A percentile compares a stretch with the other conserved stretches of the same genome.
Evolutionary conservation across 345 rosid genomes (phyloP).

Genomic region (Gynandropsis gynandra): DNA sequence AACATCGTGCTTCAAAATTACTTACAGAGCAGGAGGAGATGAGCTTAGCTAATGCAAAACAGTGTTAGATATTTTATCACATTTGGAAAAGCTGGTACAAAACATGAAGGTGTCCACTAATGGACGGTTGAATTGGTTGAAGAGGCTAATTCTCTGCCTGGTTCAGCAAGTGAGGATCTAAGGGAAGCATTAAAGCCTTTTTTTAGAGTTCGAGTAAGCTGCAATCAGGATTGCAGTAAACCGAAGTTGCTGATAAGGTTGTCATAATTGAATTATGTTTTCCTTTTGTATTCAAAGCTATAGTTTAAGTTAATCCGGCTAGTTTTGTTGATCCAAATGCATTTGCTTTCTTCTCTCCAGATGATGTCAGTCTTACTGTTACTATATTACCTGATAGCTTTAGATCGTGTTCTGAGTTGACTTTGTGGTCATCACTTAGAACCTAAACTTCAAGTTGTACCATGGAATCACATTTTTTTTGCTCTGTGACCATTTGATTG

Average conservation of each 20-base stretch:
- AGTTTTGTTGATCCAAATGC: slow-evolving; percentile 89
- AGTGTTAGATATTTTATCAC: slow-evolving; percentile 49
- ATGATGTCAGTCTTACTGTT: slow-evolving; percentile 54
- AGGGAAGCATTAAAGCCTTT: slow-evolving; percentile 46
- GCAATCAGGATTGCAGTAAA: slow-evolving; percentile 39
- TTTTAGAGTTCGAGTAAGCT: slow-evolving; percentile 50
- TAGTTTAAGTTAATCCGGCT: slow-evolving; percentile 83
- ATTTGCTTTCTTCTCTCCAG: slow-evolving; percentile 91
- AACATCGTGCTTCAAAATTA: slow-evolving; percentile 34
- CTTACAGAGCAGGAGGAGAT: slow-evolving; percentile 31
- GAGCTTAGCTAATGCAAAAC: slow-evolving; percentile 46
- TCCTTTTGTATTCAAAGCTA: slow-evolving; percentile 75
- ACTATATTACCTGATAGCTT: too few species aligned
- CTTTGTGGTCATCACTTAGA: too few species aligned
- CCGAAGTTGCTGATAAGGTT: slow-evolving; percentile 43
- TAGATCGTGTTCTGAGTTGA: too few species aligned
- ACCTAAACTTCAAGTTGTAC: too few species aligned
- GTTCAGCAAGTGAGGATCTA: slow-evolving; percentile 50
- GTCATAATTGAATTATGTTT: slow-evolving; percentile 64
- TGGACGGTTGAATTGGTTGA: slow-evolving; percentile 79
- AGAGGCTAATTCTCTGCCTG: slow-evolving; percentile 65
- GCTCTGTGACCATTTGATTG: too few species aligned
- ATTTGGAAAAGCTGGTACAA: slow-evolving; percentile 51
- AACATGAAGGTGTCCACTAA: slow-evolving; percentile 56
- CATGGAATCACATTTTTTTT: too few species aligned